These are phyloP conservation scores for Chaetomium fimeti DNA, from an alignment of 495 filamentous ascomycete species.

Conservation along the genomic window DNA sequence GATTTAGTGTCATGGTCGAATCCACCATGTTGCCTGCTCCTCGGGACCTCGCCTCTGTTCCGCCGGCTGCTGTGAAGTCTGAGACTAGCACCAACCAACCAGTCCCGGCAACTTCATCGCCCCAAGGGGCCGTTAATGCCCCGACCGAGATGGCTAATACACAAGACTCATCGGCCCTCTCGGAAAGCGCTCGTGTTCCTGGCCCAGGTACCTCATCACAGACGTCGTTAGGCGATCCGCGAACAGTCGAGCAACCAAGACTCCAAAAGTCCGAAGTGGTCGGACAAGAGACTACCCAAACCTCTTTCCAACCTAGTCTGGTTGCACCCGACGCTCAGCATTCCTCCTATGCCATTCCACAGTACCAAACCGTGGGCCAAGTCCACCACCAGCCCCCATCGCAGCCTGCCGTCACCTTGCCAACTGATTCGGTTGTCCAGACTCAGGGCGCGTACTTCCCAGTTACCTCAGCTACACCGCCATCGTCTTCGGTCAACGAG, in stretches of 20 bases:
- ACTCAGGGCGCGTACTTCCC: background rate
- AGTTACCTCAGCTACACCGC: background rate
- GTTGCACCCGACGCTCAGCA: background rate
- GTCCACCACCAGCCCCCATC: background rate
- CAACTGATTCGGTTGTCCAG: background rate
- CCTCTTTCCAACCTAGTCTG: background rate
- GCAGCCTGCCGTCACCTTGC: background rate
- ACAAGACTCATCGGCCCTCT: background rate
- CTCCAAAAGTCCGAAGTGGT: background rate
- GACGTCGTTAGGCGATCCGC: background rate
- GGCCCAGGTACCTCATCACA: background rate
- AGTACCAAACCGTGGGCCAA: background rate
- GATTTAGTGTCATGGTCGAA: slow-evolving; percentile 3
- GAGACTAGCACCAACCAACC: background rate
- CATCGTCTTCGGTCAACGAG: background rate
- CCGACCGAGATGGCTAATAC: background rate
- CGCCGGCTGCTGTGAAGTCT: background rate
- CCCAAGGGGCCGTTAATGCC: background rate
- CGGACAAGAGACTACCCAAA: background rate
- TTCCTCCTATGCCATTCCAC: background rate
- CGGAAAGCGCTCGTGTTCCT: background rate
- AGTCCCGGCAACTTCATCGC: background rate
- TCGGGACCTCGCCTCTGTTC: background rate
- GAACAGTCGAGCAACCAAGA: background rate
- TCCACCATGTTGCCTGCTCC: background rate